Conservation (phyloP, 345 rosid genomes). For the Dovyalis caffra region DNA sequence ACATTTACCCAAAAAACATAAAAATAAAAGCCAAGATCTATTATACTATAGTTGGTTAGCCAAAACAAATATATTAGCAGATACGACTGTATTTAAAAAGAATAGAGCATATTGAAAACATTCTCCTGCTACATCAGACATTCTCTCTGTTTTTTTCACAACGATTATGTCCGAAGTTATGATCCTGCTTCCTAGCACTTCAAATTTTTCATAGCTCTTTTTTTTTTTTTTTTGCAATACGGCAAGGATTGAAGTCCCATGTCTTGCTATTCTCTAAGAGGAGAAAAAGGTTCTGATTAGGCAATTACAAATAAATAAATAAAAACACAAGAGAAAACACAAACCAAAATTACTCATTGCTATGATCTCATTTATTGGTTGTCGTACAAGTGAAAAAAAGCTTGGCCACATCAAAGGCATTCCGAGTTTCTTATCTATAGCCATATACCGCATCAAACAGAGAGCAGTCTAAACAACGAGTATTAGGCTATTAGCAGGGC, state of each 20-base stretch:
- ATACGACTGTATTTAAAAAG: too few relatives aligned
- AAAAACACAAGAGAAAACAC: not conserved
- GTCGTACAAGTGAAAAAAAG: not conserved
- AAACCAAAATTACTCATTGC: not conserved
- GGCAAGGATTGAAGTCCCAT: too few relatives aligned
- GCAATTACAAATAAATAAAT: too few relatives aligned
- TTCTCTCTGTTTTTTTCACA: not conserved
- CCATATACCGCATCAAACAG: not conserved
- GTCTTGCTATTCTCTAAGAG: too few relatives aligned
- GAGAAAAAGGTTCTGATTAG: too few relatives aligned
- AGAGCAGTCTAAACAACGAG: not conserved
- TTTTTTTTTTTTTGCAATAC: too few relatives aligned
- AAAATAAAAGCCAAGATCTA: too few relatives aligned
- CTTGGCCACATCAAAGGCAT: not conserved
- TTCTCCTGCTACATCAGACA: not conserved
- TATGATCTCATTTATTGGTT: not conserved
- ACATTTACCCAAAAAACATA: too few relatives aligned
- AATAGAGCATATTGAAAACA: not conserved
- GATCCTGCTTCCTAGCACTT: not conserved
- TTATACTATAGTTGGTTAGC: too few relatives aligned
- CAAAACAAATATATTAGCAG: too few relatives aligned
- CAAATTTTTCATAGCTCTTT: too few relatives aligned
- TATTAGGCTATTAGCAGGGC: not conserved
- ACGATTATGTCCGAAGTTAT: not conserved
- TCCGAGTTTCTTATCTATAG: not conserved